These are phyloP conservation scores for Aureobasidium subglaciale DNA, from an alignment of 2,329 filamentous ascomycete genomes.

Conservation along the genomic window DNA sequence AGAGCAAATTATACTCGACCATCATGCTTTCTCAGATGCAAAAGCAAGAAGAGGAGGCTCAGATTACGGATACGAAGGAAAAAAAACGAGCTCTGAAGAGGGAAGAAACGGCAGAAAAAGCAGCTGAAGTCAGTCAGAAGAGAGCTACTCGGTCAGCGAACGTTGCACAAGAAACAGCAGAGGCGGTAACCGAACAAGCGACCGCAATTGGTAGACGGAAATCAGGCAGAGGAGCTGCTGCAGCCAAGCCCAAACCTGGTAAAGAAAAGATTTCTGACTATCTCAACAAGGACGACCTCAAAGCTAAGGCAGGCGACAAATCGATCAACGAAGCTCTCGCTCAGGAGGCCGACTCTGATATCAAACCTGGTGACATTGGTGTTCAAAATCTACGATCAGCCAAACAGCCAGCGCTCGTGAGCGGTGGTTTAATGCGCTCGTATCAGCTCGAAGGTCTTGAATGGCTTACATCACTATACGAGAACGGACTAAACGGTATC, in stretches of 20 bases:
- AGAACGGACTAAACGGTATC: constrained; percentile 89
- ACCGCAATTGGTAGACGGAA: neutral
- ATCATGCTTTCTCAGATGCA: constrained; percentile 50
- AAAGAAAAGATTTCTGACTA: constrained; percentile 50
- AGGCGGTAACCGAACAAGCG: constrained; percentile 18
- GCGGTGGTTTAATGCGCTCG: constrained; percentile 82
- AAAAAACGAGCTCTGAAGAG: constrained; percentile 38
- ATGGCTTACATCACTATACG: constrained; percentile 77
- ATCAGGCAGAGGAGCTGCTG: constrained; percentile 28
- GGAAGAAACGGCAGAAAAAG: constrained; percentile 42
- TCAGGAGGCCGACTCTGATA: constrained; percentile 51
- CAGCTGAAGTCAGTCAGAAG: constrained; percentile 39
- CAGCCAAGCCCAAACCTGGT: constrained; percentile 29
- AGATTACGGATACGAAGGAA: constrained; percentile 38
- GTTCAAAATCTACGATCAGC: constrained; percentile 69
- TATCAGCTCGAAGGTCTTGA: constrained; percentile 93
- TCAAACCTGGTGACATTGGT: constrained; percentile 54
- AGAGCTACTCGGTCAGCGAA: constrained; percentile 36
- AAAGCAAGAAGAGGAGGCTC: constrained; percentile 42
- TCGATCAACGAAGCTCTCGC: constrained; percentile 52
- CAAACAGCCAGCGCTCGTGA: constrained; percentile 75
- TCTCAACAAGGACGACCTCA: constrained; percentile 53
- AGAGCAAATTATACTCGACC: constrained; percentile 46
- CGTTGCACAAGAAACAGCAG: constrained; percentile 20
- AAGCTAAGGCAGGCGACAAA: constrained; percentile 46